These are phyloP conservation scores for Diaporthe caulivora DNA, from an alignment of 2,329 filamentous ascomycete species.

Conservation along the genomic window DNA sequence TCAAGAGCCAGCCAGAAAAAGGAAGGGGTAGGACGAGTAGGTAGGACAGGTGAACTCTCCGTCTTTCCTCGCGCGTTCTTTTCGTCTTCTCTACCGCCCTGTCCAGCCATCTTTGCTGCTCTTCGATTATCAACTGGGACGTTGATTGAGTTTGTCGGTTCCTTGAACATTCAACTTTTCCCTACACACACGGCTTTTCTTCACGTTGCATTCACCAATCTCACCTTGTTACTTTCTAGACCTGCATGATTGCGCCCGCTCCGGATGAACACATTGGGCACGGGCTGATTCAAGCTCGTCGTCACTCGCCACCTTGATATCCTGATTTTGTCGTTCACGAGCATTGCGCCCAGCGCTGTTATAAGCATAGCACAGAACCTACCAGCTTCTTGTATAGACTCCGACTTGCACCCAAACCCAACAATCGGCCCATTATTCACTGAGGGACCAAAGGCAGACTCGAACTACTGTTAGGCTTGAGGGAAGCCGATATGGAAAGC, in stretches of 20 bases:
- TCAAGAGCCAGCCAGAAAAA: constrained; percentile 27
- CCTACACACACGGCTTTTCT: constrained; percentile 16
- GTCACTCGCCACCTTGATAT: not conserved
- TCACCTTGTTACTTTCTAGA: constrained; percentile 25
- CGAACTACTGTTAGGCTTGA: not conserved
- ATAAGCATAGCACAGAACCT: not conserved
- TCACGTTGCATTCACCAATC: constrained; percentile 31
- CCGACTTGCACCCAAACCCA: not conserved
- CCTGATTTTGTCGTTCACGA: constrained; percentile 8
- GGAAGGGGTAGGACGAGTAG: constrained; percentile 23
- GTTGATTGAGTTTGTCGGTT: constrained; percentile 21
- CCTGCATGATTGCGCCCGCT: constrained; percentile 22
- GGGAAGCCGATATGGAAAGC: constrained; percentile 22
- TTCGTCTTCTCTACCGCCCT: constrained; percentile 11
- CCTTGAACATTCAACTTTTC: constrained; percentile 3
- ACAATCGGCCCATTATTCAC: not conserved
- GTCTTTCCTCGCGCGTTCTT: constrained; percentile 4
- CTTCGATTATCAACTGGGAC: constrained; percentile 7
- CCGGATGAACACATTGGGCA: constrained; percentile 16
- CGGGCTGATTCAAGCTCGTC: constrained; percentile 8
- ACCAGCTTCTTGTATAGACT: not conserved
- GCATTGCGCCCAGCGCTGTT: constrained; percentile 1
- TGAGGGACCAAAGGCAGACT: not conserved
- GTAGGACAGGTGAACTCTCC: constrained; percentile 32
- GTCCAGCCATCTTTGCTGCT: not conserved